These are phyloP conservation scores for Candida glaebosa DNA, from an alignment of 805 yeast genomes.

Conservation along the genomic window DNA sequence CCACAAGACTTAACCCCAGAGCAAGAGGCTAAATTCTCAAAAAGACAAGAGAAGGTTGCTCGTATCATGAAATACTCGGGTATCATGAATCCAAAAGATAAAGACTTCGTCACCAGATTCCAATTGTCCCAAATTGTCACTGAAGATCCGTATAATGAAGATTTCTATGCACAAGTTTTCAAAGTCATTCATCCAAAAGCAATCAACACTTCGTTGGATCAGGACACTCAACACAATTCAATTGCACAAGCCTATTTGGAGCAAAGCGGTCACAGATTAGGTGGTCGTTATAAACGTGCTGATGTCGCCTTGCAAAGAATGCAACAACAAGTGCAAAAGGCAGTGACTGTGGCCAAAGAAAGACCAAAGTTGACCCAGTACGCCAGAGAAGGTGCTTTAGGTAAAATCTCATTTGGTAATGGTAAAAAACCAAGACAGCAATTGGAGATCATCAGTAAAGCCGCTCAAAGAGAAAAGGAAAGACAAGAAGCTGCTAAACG, in stretches of 20 bases:
- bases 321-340: slow-evolving; percentile 97
- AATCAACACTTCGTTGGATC: slow-evolving; percentile 30
- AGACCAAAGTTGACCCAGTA: slow-evolving; percentile 66
- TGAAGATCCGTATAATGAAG: slow-evolving; percentile 96
- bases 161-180: slow-evolving; percentile 91
- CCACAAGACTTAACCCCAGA: slow-evolving; percentile 57
- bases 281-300: slow-evolving; percentile 79
- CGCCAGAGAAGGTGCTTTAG: slow-evolving; percentile 82
- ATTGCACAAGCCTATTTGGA: slow-evolving; percentile 90
- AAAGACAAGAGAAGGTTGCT: slow-evolving; percentile 71
- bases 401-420: slow-evolving; percentile 74
- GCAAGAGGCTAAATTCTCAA: slow-evolving; percentile 63
- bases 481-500: slow-evolving; percentile 26
- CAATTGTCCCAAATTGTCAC: slow-evolving; percentile 95
- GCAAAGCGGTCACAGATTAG: slow-evolving; percentile 86
- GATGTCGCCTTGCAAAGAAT: slow-evolving; percentile 92
- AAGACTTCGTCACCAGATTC: slow-evolving; percentile 90
- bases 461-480: slow-evolving; percentile 44
- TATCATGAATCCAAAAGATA: slow-evolving; percentile 95
- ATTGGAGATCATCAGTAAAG: slow-evolving; percentile 58
- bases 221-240: slow-evolving; percentile 62
- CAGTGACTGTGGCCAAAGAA: slow-evolving; percentile 92
- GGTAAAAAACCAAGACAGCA: slow-evolving; percentile 88
- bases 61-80: slow-evolving; percentile 82
- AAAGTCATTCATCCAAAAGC: slow-evolving; percentile 50